Evolutionary conservation across 148 eudicot genomes (phyloP), one percentile per base, ranked within the genome.

Genomic region (Mesembryanthemum crystallinum): DNA sequence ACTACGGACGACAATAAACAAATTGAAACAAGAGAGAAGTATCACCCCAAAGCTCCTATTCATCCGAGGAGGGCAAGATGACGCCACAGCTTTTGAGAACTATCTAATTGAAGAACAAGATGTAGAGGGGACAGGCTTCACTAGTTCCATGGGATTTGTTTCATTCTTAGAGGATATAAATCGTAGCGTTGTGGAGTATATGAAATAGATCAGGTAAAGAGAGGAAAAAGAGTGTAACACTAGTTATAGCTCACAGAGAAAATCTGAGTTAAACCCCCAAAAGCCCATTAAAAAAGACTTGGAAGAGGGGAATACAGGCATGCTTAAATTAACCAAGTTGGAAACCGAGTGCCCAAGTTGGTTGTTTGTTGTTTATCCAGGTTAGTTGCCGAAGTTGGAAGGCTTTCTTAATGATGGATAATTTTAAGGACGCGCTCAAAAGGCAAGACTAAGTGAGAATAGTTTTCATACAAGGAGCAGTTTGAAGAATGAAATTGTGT

Each of bases 71-170:
- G 97, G 96, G 37, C 91, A 90, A 64, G 96, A 95, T 73, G 98
- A 95, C 83, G 89, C 97, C 63, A 84, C 97, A 4, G 69, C 80
- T 28, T 95, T 95, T 64, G 98, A 95, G 84, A 95, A 85, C 76
- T 92, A 86, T 80, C 96, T 95, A 47, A 95, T 95, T 47, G 98
- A 95, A 82, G 98, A 95, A 76, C 98, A 95, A 79, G 96, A 95
- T 74, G 98, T 95, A 17, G 92, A 83, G 61, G 97, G 98, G 54
- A 83, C 85, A 76, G 96, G 96, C 66, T 92, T 89, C 83, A 84
- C 94, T 17, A 88, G 92, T 29, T 90, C 82, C 77, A 88, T 89
- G 91, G 99, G 99, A 62, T 92, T 95, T 45, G 92, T 95, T 83
- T 88, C 99, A 60, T 95, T 95, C 88, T 90, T 95, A 24, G 99